Evolutionary conservation across 495 filamentous ascomycete genomes (phyloP).

Genomic region (Friedmanniomyces simplex): DNA sequence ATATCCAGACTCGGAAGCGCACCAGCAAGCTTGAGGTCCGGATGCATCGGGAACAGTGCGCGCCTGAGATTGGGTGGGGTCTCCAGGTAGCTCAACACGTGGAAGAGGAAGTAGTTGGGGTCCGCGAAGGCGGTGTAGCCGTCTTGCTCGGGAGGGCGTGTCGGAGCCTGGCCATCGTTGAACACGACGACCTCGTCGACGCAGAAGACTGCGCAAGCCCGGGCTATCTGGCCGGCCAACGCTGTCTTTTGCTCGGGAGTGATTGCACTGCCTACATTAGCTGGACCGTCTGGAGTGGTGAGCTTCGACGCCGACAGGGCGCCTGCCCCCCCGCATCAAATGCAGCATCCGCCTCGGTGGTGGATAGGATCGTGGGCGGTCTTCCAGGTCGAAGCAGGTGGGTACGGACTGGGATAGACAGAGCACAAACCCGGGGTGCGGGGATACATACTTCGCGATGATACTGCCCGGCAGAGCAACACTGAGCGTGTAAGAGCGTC

Average conservation of each 20-base stretch:
- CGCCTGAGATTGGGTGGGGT: conserved; percentile 64
- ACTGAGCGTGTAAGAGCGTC: conserved; percentile 43
- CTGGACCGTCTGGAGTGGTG: neutral
- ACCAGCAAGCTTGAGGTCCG: conserved; percentile 55
- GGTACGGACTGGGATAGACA: neutral
- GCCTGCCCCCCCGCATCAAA: neutral
- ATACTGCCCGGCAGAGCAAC: conserved; percentile 51
- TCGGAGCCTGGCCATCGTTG: conserved; percentile 42
- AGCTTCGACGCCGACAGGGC: neutral
- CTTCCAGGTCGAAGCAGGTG: too few relatives aligned
- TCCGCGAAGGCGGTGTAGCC: conserved; percentile 54
- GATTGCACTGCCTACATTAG: conserved; percentile 34
- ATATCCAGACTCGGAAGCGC: conserved; percentile 61
- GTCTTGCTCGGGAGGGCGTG: conserved; percentile 33
- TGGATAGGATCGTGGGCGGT: neutral
- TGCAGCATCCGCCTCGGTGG: neutral
- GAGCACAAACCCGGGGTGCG: neutral
- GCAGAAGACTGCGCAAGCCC: conserved; percentile 62
- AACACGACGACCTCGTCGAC: conserved; percentile 71
- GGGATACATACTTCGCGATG: conserved; percentile 42
- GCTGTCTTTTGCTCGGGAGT: conserved; percentile 55
- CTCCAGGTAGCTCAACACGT: conserved; percentile 64
- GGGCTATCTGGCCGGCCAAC: conserved; percentile 57
- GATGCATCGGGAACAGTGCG: conserved; percentile 57
- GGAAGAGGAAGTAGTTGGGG: conserved; percentile 59